Base-by-base conservation (phyloP, 2,329 filamentous ascomycete genomes). In the Pseudogymnoascus sp. region DNA sequence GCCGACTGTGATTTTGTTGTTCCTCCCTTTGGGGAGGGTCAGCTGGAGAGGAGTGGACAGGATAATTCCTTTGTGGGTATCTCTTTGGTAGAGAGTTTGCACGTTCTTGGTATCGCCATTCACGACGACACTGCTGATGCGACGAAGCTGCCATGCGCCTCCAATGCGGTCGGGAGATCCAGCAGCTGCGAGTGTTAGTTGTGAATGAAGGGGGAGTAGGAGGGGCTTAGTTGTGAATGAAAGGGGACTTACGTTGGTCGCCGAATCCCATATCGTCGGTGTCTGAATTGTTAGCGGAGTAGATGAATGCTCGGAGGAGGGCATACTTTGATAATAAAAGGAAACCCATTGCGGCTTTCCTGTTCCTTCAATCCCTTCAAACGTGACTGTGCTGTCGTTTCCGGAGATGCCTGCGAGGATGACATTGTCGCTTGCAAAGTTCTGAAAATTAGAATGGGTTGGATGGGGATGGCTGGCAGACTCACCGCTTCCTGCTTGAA, bases 241-340 rank as follows among this genome's bases (percentile, higher is more conserved):
- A 3, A 20, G 14, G 6, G 6, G 7, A 16, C 41, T 47, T 47
- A 47, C 41, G 41, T 54, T 20, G 60, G 61, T 64, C 78, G 0
- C 82, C 82, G 60, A 82, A 85, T 2, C 82, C 82, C 80, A 84
- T 83, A 62, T 85, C 82, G 58, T 85, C 82, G 2, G 75, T 84
- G 69, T 85, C 60, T 43, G 14, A 22, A 47, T 16, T 28, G 41
- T 47, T n/a, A 47, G 63, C 25, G 12, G 14, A 16, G 41, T 18
- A 33, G 30, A 3, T 20, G 41, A 9, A n/a, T 1, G 14, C 2
- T 30, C 11, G 18, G 12, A 6, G 37, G n/a, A 30, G n/a, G n/a
- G n/a, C 5, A 41, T 58, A 70, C 68, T 83, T 63, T 84, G 80
- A 65, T 83, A 82, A 69, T 83, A 79, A 69, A 84, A 83, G 0